Evolutionary conservation across 768 basidiomycete species (phyloP), one percentile per base, ranked within the genome.

Genomic region (Lactifluus hygrophoroides): DNA sequence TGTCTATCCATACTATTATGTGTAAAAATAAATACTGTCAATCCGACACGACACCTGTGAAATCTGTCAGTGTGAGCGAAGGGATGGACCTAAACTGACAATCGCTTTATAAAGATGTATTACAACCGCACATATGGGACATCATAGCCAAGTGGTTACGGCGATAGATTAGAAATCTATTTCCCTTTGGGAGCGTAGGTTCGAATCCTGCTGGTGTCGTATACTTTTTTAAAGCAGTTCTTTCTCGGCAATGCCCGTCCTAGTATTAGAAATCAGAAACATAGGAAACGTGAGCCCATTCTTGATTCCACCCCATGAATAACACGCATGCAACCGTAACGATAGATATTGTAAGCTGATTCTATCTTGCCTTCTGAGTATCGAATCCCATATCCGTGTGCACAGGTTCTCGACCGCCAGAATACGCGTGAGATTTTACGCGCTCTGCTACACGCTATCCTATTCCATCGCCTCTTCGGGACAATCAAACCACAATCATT

Each of bases 381-480:
- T 42, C 7, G 19, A 19, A 19, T 8, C n/a, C 19, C 8, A 43
- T 16, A 10, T 3, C 21, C 13, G 42, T 4, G 21, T 35, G 14
- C 21, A 63, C 64, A 90, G 89, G 75, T 82, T 45, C 74, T 91
- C 50, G 90, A 91, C 69, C 80, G 89, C 25, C 79, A 77, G 50
- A 84, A 80, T 17, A 79, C 81, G 37, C 85, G 83, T 69, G 89
- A 91, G 63, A 86, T 85, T 44, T 78, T 92, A 6, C 79, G 78
- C 54, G 89, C 82, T 3, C 75, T 90, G 52, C 77, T 93, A n/a
- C 90, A 92, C 65, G 76, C 88, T 0, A 85, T 92, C 48, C 74
- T 92, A 16, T 92, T 93, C 67, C 90, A 93, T 67, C 80, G 90
- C 8, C 75, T 90, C 19, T 89, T 92, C 66, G 90, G 90, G 3